These are phyloP conservation scores for Colletotrichum tofieldiae DNA, from an alignment of 2,329 filamentous ascomycete species.

Conservation along the genomic window DNA sequence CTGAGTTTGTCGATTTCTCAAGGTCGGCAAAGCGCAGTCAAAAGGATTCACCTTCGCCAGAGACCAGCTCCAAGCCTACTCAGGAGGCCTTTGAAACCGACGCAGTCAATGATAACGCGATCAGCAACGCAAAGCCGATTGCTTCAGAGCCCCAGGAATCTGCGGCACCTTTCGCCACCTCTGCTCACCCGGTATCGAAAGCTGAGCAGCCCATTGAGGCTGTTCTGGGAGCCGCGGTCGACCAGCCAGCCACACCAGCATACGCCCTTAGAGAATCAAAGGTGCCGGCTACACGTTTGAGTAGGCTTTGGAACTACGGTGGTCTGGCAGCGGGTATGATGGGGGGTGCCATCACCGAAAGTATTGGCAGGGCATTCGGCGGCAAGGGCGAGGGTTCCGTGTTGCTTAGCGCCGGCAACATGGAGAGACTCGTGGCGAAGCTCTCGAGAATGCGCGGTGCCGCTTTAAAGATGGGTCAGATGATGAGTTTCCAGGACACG, in stretches of 20 bases:
- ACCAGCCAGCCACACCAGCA: conserved; percentile 18
- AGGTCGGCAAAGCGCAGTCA: conserved; percentile 1
- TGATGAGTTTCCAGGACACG: conserved; percentile 98
- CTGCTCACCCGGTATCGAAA: not conserved
- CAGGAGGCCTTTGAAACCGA: not conserved
- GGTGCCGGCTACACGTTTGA: conserved; percentile 89
- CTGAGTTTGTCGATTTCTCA: conserved; percentile 40
- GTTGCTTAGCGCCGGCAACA: conserved; percentile 89
- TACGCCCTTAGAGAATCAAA: conserved; percentile 87
- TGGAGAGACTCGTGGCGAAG: conserved; percentile 93
- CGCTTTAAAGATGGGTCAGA: conserved; percentile 96
- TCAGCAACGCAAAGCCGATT: not conserved
- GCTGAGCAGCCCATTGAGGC: conserved; percentile 10
- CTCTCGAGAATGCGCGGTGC: conserved; percentile 97
- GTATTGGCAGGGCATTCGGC: conserved; percentile 84
- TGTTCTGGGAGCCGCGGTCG: conserved; percentile 7
- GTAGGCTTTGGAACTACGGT: conserved; percentile 94
- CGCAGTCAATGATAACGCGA: not conserved
- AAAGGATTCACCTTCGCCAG: not conserved
- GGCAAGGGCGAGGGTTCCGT: conserved; percentile 79
- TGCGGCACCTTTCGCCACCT: not conserved
- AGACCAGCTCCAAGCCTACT: not conserved
- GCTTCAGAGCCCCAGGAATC: not conserved
- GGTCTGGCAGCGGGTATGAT: conserved; percentile 96
- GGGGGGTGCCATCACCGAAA: conserved; percentile 89